phyloP scores from a whole-genome alignment of 257 asterid genomes.

The Fraxinus anomala region DNA sequence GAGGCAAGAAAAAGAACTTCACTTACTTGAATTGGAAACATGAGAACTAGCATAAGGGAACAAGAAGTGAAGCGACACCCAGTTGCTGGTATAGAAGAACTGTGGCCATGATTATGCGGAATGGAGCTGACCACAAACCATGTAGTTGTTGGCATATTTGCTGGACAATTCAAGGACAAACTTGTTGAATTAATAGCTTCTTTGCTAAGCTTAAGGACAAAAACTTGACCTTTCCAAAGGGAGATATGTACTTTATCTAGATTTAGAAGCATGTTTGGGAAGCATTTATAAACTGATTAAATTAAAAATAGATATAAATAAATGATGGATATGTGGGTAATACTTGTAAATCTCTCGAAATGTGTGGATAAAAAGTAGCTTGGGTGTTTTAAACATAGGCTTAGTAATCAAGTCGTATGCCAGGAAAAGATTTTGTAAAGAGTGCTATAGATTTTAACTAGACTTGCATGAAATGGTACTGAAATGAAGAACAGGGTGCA shows the following conservation, averaged over 20 bases:
- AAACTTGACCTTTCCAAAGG: conserved; percentile 1
- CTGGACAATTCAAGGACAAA: conserved; percentile 42
- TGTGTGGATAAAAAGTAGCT: no score
- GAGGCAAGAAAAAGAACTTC: conserved; percentile 8
- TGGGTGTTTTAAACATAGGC: background rate
- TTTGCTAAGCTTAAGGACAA: conserved; percentile 14
- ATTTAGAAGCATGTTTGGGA: background rate
- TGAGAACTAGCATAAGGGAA: conserved; percentile 64
- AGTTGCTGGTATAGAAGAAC: conserved; percentile 88
- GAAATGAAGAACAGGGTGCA: background rate
- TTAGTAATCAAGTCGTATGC: background rate
- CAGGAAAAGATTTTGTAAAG: background rate
- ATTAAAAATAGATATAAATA: no score
- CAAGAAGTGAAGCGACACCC: conserved; percentile 89
- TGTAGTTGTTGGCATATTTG: conserved; percentile 93
- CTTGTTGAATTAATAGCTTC: conserved; percentile 1
- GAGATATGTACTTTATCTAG: background rate
- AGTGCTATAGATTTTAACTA: background rate
- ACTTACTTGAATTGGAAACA: conserved; percentile 84
- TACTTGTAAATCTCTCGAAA: no score
- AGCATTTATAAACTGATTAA: no score
- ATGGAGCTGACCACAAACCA: conserved; percentile 89
- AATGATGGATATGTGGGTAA: no score
- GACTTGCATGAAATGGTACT: background rate
- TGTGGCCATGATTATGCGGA: conserved; percentile 78